A percentile compares a stretch with the other conserved stretches of the same genome.
Conservation (phyloP, 257 asterid species). For the Solanum sejunctum region DNA sequence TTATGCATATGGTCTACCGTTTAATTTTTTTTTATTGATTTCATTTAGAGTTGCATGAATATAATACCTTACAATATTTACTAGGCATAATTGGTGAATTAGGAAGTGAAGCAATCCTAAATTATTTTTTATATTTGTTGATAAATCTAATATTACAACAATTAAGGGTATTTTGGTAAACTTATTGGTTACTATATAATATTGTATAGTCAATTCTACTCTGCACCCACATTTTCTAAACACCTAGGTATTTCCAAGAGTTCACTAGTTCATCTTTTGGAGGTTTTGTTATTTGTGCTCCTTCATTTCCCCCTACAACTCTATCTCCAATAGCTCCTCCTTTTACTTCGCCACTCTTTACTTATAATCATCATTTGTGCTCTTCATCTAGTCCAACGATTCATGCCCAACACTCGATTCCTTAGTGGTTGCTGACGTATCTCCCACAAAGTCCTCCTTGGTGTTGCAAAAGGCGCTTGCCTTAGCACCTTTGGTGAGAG, state of each 20-base stretch:
- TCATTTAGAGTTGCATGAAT: background rate
- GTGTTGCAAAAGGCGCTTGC: background rate
- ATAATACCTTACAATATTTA: background rate
- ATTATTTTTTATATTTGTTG: background rate
- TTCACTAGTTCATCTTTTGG: background rate
- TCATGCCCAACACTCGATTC: background rate
- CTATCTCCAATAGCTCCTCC: background rate
- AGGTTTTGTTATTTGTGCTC: background rate
- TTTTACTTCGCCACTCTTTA: background rate
- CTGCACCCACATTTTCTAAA: background rate
- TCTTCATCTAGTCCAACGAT: background rate
- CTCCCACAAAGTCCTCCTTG: background rate
- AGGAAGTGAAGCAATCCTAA: background rate
- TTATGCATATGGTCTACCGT: background rate
- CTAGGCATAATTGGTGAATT: background rate
- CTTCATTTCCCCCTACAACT: background rate
- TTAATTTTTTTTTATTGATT: background rate
- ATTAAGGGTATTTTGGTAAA: background rate
- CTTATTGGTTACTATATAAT: background rate
- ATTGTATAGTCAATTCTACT: background rate
- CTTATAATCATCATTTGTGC: background rate
- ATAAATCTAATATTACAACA: background rate
- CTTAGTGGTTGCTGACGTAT: background rate
- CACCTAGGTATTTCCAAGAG: background rate
- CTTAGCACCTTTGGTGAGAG: background rate